Evolutionary conservation across 1,139 yeast genomes (phyloP), one percentile per base, ranked within the genome.

Genomic region (Nakaseomyces glabratus): DNA sequence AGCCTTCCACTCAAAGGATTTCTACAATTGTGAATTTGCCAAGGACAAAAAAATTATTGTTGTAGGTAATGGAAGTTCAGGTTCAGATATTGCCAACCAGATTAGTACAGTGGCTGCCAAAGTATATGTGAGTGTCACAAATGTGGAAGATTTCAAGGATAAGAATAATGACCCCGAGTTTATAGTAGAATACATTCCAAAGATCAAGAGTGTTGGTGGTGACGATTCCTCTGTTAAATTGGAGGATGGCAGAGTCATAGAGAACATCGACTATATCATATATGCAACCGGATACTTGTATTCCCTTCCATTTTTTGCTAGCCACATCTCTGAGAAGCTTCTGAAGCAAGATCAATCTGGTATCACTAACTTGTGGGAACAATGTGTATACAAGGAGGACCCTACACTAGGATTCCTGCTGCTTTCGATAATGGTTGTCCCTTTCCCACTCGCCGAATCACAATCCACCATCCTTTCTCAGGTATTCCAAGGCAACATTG

Each of bases 281-380:
- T 76, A 71, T 52, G 80, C 82, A 21, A 78, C 86, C 1, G 85
- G 86, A 0, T 78, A 71, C 51, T 58, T 66, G 16, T 66, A 71
- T 44, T 63, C 69, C 19, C 58, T 64, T 35, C 76, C 77, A 54
- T 63, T 48, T 70, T 73, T 73, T 31, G 55, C 57, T n/a, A 28
- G 35, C 12, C 46, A 38, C 24, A 41, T 45, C 14, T 6, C 6
- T 6, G 6, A 22, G 12, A 6, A 10, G 5, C 24, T 18, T 15
- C 11, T 31, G 37, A 49, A 46, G 30, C 35, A 42, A 37, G 42
- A 55, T n/a, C 61, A 69, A 3, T 44, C 67, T 6, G 59, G 69
- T 28, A 57, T 75, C n/a, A 63, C 62, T 35, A 67, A 71, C 18
- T 52, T 73, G 6, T 76, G 73, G 62, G 61, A 65, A 41, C 82